Evolutionary conservation across 2,329 filamentous ascomycete genomes (phyloP), one percentile per base, ranked within the genome.

Genomic region (Penicillium digitatum): DNA sequence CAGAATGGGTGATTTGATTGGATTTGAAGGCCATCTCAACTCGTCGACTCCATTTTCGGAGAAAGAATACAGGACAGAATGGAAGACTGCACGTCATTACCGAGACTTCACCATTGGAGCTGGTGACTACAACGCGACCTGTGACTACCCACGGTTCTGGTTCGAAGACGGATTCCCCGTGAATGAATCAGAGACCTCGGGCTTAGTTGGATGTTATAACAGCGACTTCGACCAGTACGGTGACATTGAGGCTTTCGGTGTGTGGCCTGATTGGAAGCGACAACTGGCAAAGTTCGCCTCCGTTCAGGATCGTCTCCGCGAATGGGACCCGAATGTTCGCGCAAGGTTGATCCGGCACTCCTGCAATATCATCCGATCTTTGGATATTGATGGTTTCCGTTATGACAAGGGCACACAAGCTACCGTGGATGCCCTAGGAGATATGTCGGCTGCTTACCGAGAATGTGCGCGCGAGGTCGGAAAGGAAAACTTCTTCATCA

Each of bases 141-240:
- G 82, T 65, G 64, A 78, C 5, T 87, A 85, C 61, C 84, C 84
- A 10, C 75, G 79, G 22, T 86, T 87, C 70, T 87, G 82, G 79
- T 74, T 78, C 34, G 82, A 85, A 57, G 76, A 78, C 22, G 84
- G 84, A 48, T 74, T 71, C 47, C 79, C 74, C 12, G 76, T 82
- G 35, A 73, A 73, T 14, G 71, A 76, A 43, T 73, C 77, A 39
- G 74, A 80, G 27, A 79, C 74, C 2, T 66, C 74, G 1, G 64
- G 70, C 12, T 73, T 85, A 59, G 74, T 74, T 14, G 82, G 82
- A 5, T 87, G 84, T 69, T 83, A 80, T 64, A 72, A 84, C 68
- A 84, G 82, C 58, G 84, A 87, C 42, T 87, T 86, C 57, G 82
- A 87, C 65, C 81, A 83, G 68, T 87, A 82, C 60, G 84, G 84